Conservation (phyloP, 331 rosid species). For the Acacia concinna region DNA sequence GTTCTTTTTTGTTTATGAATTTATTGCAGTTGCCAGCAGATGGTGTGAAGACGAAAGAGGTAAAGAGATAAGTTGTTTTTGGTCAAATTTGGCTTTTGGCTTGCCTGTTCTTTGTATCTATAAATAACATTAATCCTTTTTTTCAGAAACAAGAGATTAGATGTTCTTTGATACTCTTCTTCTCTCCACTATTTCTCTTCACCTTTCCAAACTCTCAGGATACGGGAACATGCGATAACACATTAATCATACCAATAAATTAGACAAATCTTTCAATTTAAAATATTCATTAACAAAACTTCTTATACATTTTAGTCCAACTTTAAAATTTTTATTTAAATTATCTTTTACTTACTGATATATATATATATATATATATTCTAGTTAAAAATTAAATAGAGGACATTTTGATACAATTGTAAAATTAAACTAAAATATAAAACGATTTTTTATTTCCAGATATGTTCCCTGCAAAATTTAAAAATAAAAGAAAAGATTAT, state of each 20-base stretch:
- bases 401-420: not conserved
- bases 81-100: not conserved
- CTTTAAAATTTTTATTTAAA: not conserved
- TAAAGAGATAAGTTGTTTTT: slow-evolving; percentile 21
- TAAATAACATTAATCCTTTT: not conserved
- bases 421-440: not conserved
- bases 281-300: not conserved
- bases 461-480: not conserved
- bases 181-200: not conserved
- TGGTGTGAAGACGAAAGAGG: slow-evolving; percentile 77
- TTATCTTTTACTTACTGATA: not conserved
- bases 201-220: not conserved
- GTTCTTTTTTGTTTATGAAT: slow-evolving; percentile 27
- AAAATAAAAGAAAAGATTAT: not conserved
- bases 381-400: not conserved
- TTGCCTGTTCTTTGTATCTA: not conserved
- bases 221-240: not conserved
- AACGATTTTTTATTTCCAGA: not conserved
- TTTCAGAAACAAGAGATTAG: not conserved
- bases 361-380: not conserved
- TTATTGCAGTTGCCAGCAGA: slow-evolving; percentile 63
- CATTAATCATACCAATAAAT: not conserved
- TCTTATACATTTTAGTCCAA: not conserved
- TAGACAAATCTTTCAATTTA: too few relatives aligned
- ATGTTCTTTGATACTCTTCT: not conserved